Conservation (phyloP, 306 rosid species). For the Arachis stenosperma region DNA sequence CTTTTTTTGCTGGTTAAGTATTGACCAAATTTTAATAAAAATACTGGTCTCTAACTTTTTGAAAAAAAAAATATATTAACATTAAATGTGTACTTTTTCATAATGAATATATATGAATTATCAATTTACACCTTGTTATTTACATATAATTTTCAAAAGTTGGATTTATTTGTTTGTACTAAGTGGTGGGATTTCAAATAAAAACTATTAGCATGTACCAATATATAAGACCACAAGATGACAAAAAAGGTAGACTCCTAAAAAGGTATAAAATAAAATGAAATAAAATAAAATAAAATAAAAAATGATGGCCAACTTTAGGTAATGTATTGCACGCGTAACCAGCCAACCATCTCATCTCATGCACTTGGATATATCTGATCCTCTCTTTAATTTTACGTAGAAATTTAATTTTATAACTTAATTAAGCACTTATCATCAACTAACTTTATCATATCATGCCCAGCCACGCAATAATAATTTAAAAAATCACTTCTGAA, state of each 20-base stretch:
- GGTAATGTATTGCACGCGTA: slow-evolving; percentile 27
- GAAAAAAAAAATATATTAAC: too few species aligned
- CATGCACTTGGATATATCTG: slow-evolving; percentile 13
- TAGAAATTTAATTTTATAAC: neutral
- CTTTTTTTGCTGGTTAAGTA: too few species aligned
- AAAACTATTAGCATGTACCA: neutral
- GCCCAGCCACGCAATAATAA: slow-evolving; percentile 22
- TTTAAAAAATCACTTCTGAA: neutral
- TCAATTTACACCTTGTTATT: neutral
- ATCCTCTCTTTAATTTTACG: neutral
- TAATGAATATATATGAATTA: neutral
- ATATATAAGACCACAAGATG: neutral
- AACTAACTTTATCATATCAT: neutral
- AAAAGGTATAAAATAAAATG: neutral
- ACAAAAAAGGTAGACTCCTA: slow-evolving; percentile 16
- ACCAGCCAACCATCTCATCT: slow-evolving; percentile 9
- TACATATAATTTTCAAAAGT: neutral
- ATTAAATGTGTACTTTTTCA: too few species aligned
- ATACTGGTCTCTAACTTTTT: too few species aligned
- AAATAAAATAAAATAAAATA: neutral
- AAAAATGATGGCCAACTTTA: neutral
- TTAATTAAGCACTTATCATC: neutral
- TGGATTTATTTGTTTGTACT: neutral
- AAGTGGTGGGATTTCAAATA: slow-evolving; percentile 17
- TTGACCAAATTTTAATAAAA: too few species aligned